A percentile compares a stretch with the other conserved stretches of the same genome.
Conservation (phyloP, 2,329 filamentous ascomycete genomes). For the Zarea fungicola region DNA sequence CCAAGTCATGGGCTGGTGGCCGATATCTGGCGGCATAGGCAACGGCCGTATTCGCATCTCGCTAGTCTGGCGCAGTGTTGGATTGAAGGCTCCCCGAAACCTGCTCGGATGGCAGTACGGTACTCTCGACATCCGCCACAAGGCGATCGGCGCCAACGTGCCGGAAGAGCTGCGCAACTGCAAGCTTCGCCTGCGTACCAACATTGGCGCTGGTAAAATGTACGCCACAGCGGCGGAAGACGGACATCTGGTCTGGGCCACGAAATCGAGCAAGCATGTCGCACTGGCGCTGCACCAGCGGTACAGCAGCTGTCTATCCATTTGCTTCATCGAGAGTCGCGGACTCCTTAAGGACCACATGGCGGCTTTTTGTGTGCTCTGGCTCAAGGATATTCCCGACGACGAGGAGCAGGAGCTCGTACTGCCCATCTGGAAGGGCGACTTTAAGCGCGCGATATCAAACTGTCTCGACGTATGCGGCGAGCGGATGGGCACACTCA, state of each 20-base stretch:
- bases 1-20: slow-evolving; percentile 62
- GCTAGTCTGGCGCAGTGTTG: slow-evolving; percentile 66
- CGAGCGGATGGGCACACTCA: slow-evolving; percentile 40
- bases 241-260: slow-evolving; percentile 46
- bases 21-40: slow-evolving; percentile 66
- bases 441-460: slow-evolving; percentile 41
- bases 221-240: slow-evolving; percentile 34
- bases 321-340: slow-evolving; percentile 42
- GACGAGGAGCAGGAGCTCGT: slow-evolving; percentile 57
- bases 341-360: slow-evolving; percentile 46
- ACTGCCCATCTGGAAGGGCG: slow-evolving; percentile 62
- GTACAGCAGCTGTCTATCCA: slow-evolving; percentile 51
- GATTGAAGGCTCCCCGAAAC: slow-evolving; percentile 53
- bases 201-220: slow-evolving; percentile 53
- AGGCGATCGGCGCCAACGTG: slow-evolving; percentile 37
- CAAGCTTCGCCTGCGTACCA: slow-evolving; percentile 56
- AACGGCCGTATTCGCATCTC: slow-evolving; percentile 65
- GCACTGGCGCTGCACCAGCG: slow-evolving; percentile 55
- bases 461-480: slow-evolving; percentile 40
- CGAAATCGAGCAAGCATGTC: slow-evolving; percentile 38
- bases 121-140: slow-evolving; percentile 59
- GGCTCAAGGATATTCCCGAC: slow-evolving; percentile 65
- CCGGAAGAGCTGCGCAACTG: slow-evolving; percentile 42
- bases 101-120: slow-evolving; percentile 67
- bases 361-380: slow-evolving; percentile 58